phyloP scores from a whole-genome alignment of 2,329 filamentous ascomycete genomes.

The Alternaria sp. region DNA sequence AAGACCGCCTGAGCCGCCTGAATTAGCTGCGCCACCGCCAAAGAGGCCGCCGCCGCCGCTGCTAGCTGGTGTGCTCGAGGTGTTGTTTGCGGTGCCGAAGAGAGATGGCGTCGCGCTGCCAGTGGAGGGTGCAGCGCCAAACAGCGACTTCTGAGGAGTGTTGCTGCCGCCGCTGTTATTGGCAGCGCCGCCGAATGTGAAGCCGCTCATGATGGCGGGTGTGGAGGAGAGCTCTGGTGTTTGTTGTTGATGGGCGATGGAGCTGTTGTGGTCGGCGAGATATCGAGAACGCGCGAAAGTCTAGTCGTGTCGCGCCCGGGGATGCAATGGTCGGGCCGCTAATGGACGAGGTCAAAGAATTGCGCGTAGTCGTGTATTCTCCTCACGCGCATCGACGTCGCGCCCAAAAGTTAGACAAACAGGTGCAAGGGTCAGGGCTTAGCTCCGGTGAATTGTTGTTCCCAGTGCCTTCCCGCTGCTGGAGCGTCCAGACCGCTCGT shows the following conservation, averaged over 20 bases:
- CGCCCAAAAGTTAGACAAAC: slow-evolving; percentile 38
- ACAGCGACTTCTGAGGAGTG: slow-evolving; percentile 42
- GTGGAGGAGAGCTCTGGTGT: slow-evolving; percentile 12
- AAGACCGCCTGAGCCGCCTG: slow-evolving; percentile 21
- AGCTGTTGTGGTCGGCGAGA: slow-evolving; percentile 3
- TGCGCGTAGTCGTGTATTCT: slow-evolving; percentile 21
- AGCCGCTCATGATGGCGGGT: slow-evolving; percentile 25
- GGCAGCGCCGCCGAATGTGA: slow-evolving; percentile 39
- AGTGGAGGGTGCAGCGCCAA: slow-evolving; percentile 31
- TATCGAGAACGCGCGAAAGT: slow-evolving; percentile 1
- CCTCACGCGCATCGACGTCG: slow-evolving; percentile 25
- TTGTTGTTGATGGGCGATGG: slow-evolving; percentile 20
- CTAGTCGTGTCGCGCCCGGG: not conserved
- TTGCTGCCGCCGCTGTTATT: slow-evolving; percentile 21
- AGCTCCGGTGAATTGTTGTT: slow-evolving; percentile 34
- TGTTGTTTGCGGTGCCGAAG: slow-evolving; percentile 34
- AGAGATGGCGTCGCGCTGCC: slow-evolving; percentile 31
- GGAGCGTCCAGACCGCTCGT: slow-evolving; percentile 22
- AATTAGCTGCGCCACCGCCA: slow-evolving; percentile 17
- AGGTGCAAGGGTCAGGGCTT: slow-evolving; percentile 27
- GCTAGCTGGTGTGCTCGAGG: slow-evolving; percentile 23
- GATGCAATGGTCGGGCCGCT: slow-evolving; percentile 1
- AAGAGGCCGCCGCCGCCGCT: slow-evolving; percentile 25
- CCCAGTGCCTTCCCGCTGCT: slow-evolving; percentile 15
- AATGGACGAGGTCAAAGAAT: slow-evolving; percentile 4